These are phyloP conservation scores for Zygoascus meyerae DNA, from an alignment of 1,139 yeast genomes.

Conservation along the genomic window DNA sequence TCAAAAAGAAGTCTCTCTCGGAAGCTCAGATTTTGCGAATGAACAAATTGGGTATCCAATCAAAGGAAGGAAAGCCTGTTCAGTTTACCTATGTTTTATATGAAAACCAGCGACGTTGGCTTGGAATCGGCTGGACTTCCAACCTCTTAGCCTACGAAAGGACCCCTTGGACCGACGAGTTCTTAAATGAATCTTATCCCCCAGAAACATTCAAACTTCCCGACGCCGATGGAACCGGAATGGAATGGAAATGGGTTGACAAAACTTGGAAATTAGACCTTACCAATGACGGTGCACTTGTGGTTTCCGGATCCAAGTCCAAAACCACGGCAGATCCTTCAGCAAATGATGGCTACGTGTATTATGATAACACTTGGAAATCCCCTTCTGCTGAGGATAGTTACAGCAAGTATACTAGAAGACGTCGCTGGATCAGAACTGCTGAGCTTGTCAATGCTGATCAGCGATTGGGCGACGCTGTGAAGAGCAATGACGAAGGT, in stretches of 20 bases:
- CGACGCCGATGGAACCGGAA: constrained; percentile 59
- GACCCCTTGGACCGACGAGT: constrained; percentile 96
- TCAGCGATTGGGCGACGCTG: constrained; percentile 9
- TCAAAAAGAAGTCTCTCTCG: constrained; percentile 29
- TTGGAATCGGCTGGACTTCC: constrained; percentile 97
- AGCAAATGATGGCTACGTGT: constrained; percentile 79
- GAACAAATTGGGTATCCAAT: constrained; percentile 48
- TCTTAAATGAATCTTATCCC: constrained; percentile 74
- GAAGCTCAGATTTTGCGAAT: constrained; percentile 21
- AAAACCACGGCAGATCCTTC: constrained; percentile 74
- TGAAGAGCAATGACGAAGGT: constrained; percentile 3
- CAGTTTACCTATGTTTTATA: constrained; percentile 88
- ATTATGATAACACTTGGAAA: constrained; percentile 91
- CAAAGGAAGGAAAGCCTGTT: constrained; percentile 53
- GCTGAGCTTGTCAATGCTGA: constrained; percentile 62
- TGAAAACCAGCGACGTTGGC: constrained; percentile 96
- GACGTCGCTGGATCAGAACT: constrained; percentile 92
- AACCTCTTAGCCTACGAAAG: constrained; percentile 87
- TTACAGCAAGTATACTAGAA: constrained; percentile 83
- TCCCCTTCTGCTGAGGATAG: constrained; percentile 84
- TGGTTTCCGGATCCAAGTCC: constrained; percentile 55
- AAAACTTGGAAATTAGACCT: constrained; percentile 85
- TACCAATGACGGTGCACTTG: constrained; percentile 81
- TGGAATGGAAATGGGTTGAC: constrained; percentile 94
- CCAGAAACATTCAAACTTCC: constrained; percentile 78